Conservation (phyloP, 2,329 filamentous ascomycete species). For the Fusarium sp. region DNA sequence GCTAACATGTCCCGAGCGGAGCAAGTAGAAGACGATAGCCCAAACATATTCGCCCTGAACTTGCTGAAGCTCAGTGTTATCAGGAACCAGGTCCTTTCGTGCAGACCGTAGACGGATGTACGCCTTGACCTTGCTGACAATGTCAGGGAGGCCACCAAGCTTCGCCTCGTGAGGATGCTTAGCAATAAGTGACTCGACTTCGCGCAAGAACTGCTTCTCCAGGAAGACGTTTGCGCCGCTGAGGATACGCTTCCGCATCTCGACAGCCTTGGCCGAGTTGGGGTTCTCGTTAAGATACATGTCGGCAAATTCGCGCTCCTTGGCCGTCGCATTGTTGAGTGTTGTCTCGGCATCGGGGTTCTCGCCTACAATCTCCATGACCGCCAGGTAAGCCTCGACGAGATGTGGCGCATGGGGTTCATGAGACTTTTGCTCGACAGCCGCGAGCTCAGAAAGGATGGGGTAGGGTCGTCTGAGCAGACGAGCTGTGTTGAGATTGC, state of each 20-base stretch:
- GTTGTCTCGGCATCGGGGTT: constrained; percentile 67
- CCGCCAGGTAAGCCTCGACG: constrained; percentile 83
- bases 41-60: constrained; percentile 87
- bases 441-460: constrained; percentile 79
- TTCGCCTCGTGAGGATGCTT: constrained; percentile 91
- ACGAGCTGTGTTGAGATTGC: constrained; percentile 79
- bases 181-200: constrained; percentile 80
- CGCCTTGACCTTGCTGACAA: constrained; percentile 90
- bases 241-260: constrained; percentile 82
- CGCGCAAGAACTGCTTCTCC: constrained; percentile 81
- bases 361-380: constrained; percentile 83
- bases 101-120: constrained; percentile 85
- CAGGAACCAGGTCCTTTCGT: constrained; percentile 85
- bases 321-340: constrained; percentile 72
- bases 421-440: constrained; percentile 76
- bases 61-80: constrained; percentile 83
- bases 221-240: constrained; percentile 82
- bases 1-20: constrained; percentile 83
- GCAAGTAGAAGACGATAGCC: constrained; percentile 92
- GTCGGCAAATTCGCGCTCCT: constrained; percentile 79
- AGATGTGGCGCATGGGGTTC: constrained; percentile 80
- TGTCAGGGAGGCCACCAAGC: constrained; percentile 87
- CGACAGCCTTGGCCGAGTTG: constrained; percentile 71
- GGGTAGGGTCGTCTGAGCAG: constrained; percentile 75
- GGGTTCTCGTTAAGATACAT: constrained; percentile 81